Base-by-base conservation (phyloP, 1,284 basidiomycete species). In the Sanghuangporus sanghuang region DNA sequence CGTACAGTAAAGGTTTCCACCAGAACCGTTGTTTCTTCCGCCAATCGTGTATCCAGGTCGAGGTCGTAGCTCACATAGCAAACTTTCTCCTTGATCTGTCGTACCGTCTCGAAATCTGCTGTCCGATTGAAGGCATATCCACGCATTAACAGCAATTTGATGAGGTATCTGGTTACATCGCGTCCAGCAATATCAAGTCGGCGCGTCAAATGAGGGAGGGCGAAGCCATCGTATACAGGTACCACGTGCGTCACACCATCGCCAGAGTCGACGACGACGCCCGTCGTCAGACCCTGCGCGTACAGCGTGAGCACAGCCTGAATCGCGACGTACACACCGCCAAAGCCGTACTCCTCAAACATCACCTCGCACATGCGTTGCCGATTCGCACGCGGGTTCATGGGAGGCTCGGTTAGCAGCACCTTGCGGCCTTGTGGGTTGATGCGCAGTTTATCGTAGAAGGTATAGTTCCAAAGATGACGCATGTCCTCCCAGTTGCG, bases 401-500 rank as follows among this genome's bases (percentile, higher is more conserved):
- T 98, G 49, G 96, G 97, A n/a, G 97, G 97, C 76, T 99, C 97
- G 0, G 97, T 99, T 69, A 99, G 83, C 64, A 99, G 78, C 54
- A 99, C 85, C 79, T 98, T 99, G 69, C 87, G 83, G 1, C 95
- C 97, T 54, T 81, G 81, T 27, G 96, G 89, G 73, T 98, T 90
- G 69, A 98, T 83, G 69, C 86, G 84, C 65, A 99, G 85, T 79
- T 99, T 99, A 78, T 98, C 93, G 73, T 94, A 83, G 75, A 99
- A 99, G 1, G 96, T 99, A 75, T 99, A 98, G 78, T 99, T 89
- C 97, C 96, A 99, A 12, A 99, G 82, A 71, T 95, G 87, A 73
- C 90, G 90, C 97, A 99, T 99, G 77, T 99, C 97, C 72, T 95
- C 93, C 95, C 96, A 99, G 78, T 99, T 97, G 72, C 92, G 90